phyloP scores from a whole-genome alignment of 2,329 filamentous ascomycete species.

The Cordyceps tenuipes region DNA sequence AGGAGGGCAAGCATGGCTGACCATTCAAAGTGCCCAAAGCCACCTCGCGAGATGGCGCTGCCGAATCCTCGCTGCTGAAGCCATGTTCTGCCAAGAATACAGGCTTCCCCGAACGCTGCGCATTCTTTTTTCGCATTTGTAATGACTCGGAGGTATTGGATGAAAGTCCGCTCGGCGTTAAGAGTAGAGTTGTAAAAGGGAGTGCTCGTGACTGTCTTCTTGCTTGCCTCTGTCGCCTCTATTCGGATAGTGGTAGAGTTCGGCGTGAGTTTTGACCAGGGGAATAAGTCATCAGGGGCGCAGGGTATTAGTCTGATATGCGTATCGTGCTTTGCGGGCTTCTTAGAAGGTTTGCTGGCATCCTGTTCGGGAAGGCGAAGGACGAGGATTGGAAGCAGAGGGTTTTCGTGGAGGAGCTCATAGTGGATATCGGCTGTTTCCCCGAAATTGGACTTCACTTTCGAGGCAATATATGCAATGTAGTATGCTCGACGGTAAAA shows the following conservation, averaged over 20 bases:
- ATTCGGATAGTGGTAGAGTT: constrained; percentile 61
- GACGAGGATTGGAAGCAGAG: constrained; percentile 60
- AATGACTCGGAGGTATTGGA: constrained; percentile 67
- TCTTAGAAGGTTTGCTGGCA: constrained; percentile 17
- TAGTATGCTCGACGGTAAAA: constrained; percentile 94
- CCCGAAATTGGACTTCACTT: constrained; percentile 51
- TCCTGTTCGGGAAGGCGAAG: constrained; percentile 25
- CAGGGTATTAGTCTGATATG: constrained; percentile 72
- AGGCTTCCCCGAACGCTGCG: constrained; percentile 70
- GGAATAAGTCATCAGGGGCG: constrained; percentile 60
- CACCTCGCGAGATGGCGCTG: constrained; percentile 61
- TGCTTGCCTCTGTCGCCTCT: constrained; percentile 35
- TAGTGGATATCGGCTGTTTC: constrained; percentile 52
- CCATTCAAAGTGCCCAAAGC: constrained; percentile 94
- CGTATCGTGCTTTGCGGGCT: constrained; percentile 33
- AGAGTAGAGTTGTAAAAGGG: constrained; percentile 86
- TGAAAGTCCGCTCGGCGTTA: constrained; percentile 65
- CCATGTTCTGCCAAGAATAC: constrained; percentile 80
- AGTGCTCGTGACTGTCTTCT: constrained; percentile 43
- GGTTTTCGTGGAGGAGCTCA: constrained; percentile 62
- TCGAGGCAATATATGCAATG: constrained; percentile 69
- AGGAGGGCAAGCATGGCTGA: constrained; percentile 70
- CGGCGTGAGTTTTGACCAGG: constrained; percentile 61
- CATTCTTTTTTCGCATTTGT: constrained; percentile 62
- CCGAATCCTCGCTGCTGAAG: constrained; percentile 78